Evolutionary conservation across 345 rosid species (phyloP), one percentile per base, ranked within the genome.

Genomic region (Euphorbia pulcherrima): DNA sequence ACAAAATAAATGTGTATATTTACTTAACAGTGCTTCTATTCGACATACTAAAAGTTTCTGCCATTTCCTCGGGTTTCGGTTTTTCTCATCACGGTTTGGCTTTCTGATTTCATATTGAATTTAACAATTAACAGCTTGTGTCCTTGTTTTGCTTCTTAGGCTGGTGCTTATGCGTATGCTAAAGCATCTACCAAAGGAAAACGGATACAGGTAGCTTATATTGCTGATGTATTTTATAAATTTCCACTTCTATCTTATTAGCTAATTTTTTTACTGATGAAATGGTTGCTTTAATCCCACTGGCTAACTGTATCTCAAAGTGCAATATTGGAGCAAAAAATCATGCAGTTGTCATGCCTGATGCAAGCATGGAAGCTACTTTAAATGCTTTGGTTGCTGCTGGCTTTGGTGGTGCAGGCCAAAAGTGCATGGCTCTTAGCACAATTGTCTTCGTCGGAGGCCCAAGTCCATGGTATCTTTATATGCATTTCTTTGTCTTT

Each of bases 391-490:
- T 87, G 47, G 88, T 73, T 69, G 82, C 86, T 62, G 78, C 84
- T 67, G 89, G 86, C 27, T 85, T 87, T 76, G 88, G 92, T 62
- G 82, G 80, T 56, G 87, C 83, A 46, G 92, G 90, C 71, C 92
- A 87, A 50, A 83, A 80, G 68, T 82, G 87, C 73, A 74, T 65
- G 73, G 77, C 87, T 40, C 73, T 85, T 35, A 73, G 77, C 76
- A 74, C 79, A 3, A 83, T 72, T 60, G 70, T 87, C 47, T 85
- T 87, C 69, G 84, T 87, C 65, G 92, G 92, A 77, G 83, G 78
- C 69, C 70, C 71, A 59, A 60, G 69, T 60, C 62, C 60, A 68
- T 87, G 92, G 89, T 87, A 85, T 63, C 27, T 30, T n/a, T 50
- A 14, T 40, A 26, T 37, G 0, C 4, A 18, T 14, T 24, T 17